Base-by-base conservation (phyloP, 1,284 basidiomycete species). In the Apiotrichum gracile region DNA sequence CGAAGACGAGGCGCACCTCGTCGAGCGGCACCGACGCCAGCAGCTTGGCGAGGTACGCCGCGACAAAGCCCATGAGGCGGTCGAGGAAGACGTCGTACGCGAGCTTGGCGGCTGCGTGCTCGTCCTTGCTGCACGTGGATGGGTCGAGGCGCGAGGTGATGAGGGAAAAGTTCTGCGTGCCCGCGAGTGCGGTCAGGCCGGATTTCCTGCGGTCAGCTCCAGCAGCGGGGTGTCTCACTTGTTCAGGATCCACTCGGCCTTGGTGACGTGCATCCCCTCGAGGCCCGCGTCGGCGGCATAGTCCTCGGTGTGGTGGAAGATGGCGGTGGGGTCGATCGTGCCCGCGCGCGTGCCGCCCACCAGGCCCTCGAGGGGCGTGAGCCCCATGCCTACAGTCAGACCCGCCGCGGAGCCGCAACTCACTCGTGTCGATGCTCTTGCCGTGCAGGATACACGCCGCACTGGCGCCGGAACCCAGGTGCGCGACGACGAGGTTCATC, bases 311-410 rank as follows among this genome's bases (percentile, higher is more conserved):
- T 87, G 87, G 71, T 92, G 89, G 75, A 92, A 91, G 63, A 92
- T 85, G 43, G 91, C 80, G 29, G 84, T 85, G 2, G 89, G 86
- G 72, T 94, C 90, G 64, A 91, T 78, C 2, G 81, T 80, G 12
- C 91, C 90, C 9, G 84, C 81, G 47, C 91, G 84, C 1, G 89
- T 91, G 3, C 87, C 88, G n/a, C 91, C 90, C 2, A 89, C 87
- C 0, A 93, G 78, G 4, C 89, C 78, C 66, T 72, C 64, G 4
- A 76, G 61, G 2, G 74, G 74, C 0, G 74, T 74, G 35, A 76
- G 58, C 16, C 74, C 72, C 71, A 73, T 74, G 37, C 61, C 71
- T 74, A 31, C 24, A 5, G 34, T 31, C 31, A 34, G 51, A 21
- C 4, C 2, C 4, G 25, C 19, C 14, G 16, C 2, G 22, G 6